Evolutionary conservation across 768 basidiomycete species (phyloP).

Genomic region (Artomyces pyxidatus): DNA sequence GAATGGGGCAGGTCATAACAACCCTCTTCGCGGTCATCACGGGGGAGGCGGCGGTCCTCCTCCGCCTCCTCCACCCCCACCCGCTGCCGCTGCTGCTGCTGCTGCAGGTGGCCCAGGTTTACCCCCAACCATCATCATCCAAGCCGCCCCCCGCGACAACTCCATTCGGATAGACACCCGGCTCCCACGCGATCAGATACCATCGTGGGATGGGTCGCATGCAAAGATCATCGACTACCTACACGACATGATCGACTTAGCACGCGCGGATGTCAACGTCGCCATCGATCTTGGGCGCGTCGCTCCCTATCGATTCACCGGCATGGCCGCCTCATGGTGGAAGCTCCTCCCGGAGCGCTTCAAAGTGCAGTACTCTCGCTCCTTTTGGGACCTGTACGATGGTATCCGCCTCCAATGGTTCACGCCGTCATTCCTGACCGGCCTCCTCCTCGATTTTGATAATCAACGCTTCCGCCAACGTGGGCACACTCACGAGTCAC

Average conservation of each 20-base stretch:
- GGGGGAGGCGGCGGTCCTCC: background rate
- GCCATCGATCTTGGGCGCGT: background rate
- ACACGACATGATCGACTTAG: background rate
- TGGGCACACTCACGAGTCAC: background rate
- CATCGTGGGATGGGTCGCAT: background rate
- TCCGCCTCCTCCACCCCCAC: background rate
- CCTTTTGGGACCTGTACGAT: background rate
- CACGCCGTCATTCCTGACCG: background rate
- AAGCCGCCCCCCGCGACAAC: background rate
- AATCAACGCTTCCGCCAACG: background rate
- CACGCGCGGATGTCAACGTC: background rate
- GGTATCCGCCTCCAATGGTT: background rate
- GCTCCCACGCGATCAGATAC: background rate
- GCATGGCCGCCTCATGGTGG: background rate
- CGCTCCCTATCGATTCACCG: background rate
- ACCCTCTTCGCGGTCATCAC: too few species aligned
- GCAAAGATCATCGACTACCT: background rate
- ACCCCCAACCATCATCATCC: background rate
- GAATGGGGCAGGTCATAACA: too few species aligned
- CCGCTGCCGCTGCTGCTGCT: too few species aligned
- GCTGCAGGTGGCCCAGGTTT: background rate
- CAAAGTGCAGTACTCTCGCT: background rate
- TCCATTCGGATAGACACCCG: background rate
- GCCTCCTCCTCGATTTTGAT: background rate
- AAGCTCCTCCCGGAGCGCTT: background rate